These are phyloP conservation scores for Dichotomopilus funicola DNA, from an alignment of 2,329 filamentous ascomycete species.

Conservation along the genomic window DNA sequence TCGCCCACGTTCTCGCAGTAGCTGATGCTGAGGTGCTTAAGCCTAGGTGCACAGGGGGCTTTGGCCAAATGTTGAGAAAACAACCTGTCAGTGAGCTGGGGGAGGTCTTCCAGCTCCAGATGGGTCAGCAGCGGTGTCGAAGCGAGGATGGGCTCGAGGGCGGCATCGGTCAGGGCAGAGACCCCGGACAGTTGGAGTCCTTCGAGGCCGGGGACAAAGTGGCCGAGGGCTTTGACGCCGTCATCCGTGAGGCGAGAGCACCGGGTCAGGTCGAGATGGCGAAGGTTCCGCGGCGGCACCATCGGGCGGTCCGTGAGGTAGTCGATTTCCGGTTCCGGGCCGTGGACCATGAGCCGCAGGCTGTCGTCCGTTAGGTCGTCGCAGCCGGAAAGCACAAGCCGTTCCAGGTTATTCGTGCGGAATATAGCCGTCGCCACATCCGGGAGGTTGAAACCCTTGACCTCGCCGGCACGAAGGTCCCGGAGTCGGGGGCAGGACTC, in stretches of 20 bases:
- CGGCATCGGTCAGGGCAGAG: slow-evolving; percentile 63
- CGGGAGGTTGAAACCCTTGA: slow-evolving; percentile 69
- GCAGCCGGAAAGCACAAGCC: slow-evolving; percentile 76
- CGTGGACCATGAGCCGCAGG: slow-evolving; percentile 68
- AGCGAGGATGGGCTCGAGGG: slow-evolving; percentile 64
- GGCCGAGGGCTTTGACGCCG: slow-evolving; percentile 64
- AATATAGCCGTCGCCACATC: slow-evolving; percentile 71
- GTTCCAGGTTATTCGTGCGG: slow-evolving; percentile 71
- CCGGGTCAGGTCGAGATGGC: slow-evolving; percentile 77
- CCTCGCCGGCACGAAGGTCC: slow-evolving; percentile 76
- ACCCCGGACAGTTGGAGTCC: slow-evolving; percentile 79
- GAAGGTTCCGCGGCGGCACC: slow-evolving; percentile 70
- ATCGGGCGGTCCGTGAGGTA: slow-evolving; percentile 69
- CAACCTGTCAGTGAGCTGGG: slow-evolving; percentile 66
- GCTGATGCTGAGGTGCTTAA: slow-evolving; percentile 80
- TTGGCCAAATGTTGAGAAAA: slow-evolving; percentile 67
- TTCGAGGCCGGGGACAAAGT: slow-evolving; percentile 72
- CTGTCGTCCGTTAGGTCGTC: slow-evolving; percentile 69
- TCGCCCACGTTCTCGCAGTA: slow-evolving; percentile 87
- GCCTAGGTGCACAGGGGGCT: slow-evolving; percentile 61
- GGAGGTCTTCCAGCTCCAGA: slow-evolving; percentile 82
- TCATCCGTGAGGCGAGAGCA: slow-evolving; percentile 67
- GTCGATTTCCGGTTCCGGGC: slow-evolving; percentile 70
- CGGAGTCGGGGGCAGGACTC: slow-evolving; percentile 64
- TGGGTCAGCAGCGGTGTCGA: slow-evolving; percentile 74